phyloP scores from a whole-genome alignment of 306 rosid species.

The Trichosanthes truncata region DNA sequence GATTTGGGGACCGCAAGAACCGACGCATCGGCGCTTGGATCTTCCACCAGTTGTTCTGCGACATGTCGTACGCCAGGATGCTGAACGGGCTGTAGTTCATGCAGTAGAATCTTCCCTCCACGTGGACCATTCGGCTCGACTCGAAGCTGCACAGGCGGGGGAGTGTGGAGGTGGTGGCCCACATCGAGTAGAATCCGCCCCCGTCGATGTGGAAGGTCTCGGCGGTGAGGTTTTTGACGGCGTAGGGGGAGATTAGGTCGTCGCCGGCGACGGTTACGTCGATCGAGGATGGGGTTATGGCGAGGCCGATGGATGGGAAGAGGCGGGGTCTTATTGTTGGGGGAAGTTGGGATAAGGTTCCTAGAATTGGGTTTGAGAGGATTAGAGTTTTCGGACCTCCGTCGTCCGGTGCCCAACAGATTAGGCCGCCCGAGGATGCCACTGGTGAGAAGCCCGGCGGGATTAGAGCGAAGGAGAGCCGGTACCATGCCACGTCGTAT shows the following conservation, averaged over 20 bases:
- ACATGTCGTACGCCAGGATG: conserved; percentile 45
- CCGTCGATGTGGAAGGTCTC: conserved; percentile 80
- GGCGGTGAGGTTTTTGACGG: conserved; percentile 74
- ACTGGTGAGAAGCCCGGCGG: conserved; percentile 78
- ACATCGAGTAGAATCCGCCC: conserved; percentile 69
- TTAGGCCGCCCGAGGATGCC: conserved; percentile 62
- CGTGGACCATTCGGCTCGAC: conserved; percentile 61
- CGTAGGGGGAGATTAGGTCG: conserved; percentile 88
- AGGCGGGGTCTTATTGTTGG: conserved; percentile 68
- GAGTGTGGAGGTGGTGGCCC: conserved; percentile 63
- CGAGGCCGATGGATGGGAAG: conserved; percentile 73
- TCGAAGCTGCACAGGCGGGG: conserved; percentile 83
- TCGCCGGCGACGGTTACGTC: conserved; percentile 78
- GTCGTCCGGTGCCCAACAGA: conserved; percentile 65
- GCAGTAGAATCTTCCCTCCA: conserved; percentile 61
- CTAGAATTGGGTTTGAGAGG: conserved; percentile 72
- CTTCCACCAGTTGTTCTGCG: conserved; percentile 58
- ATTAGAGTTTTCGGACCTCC: conserved; percentile 72
- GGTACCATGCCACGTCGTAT: conserved; percentile 59
- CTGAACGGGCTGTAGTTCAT: conserved; percentile 90
- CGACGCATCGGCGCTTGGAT: conserved; percentile 93
- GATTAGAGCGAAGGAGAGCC: conserved; percentile 40
- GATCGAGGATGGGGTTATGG: conserved; percentile 47
- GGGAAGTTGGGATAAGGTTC: conserved; percentile 60
- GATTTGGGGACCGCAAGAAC: conserved; percentile 55